phyloP scores from a whole-genome alignment of 2,329 filamentous ascomycete genomes.

The Diaporthe amygdali region DNA sequence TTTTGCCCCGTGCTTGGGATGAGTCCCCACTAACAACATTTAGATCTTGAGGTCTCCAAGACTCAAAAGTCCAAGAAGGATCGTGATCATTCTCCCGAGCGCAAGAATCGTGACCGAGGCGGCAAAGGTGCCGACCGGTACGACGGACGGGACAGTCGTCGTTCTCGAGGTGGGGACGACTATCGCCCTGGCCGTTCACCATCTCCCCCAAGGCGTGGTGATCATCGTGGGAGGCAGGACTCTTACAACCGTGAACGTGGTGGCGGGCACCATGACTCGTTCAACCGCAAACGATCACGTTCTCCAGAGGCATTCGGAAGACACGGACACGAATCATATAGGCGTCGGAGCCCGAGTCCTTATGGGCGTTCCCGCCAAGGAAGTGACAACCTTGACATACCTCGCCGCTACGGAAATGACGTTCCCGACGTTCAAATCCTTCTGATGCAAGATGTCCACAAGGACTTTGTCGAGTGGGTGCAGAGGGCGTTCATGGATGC shows the following conservation, averaged over 20 bases:
- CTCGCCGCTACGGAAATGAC: conserved; percentile 73
- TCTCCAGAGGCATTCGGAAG: conserved; percentile 62
- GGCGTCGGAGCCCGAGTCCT: conserved; percentile 75
- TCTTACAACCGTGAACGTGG: conserved; percentile 57
- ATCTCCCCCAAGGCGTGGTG: conserved; percentile 58
- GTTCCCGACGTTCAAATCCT: conserved; percentile 92
- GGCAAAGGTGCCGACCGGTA: conserved; percentile 53
- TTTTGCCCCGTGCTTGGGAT: background rate
- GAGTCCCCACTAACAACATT: conserved; percentile 33
- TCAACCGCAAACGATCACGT: conserved; percentile 61
- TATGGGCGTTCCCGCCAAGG: conserved; percentile 56
- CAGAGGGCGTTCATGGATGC: conserved; percentile 76
- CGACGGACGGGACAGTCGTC: conserved; percentile 53
- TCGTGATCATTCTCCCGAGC: conserved; percentile 64
- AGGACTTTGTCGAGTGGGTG: conserved; percentile 83
- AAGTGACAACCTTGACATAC: conserved; percentile 71
- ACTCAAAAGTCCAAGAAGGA: conserved; percentile 76
- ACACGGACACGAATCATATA: conserved; percentile 58
- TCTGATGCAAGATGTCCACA: conserved; percentile 76
- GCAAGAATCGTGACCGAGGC: conserved; percentile 43
- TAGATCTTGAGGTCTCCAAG: conserved; percentile 90
- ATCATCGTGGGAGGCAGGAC: conserved; percentile 57
- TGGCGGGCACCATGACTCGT: conserved; percentile 45
- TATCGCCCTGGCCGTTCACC: conserved; percentile 67
- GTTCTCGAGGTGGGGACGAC: conserved; percentile 62